Evolutionary conservation across 257 asterid genomes (phyloP), one percentile per base, ranked within the genome.

Genomic region (Mitragyna speciosa): DNA sequence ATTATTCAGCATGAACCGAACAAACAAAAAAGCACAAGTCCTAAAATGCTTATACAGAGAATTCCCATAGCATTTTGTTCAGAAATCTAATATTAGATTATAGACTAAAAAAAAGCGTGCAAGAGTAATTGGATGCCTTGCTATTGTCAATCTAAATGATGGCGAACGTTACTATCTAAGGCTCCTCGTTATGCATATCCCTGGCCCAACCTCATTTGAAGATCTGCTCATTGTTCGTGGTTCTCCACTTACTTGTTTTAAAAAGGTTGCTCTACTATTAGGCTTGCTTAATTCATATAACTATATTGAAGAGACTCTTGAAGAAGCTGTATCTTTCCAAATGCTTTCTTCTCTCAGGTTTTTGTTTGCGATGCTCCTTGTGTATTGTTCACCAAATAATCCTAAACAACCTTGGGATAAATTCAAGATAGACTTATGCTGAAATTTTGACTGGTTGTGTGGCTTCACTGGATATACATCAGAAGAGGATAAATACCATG

Each of bases 401-500:
- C 26, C 73, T 0, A 39, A 1, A 0, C 15, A 17, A 0, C 8
- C 22, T 6, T 69, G 73, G 47, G 16, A 69, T 0, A 69, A 69
- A 69, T 36, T 15, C 1, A 0, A 69, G 14, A 48, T 6, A 7
- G 24, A 22, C 0, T 0, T 31, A 1, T 33, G n/a, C 43, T 1
- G 1, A 1, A 33, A n/a, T n/a, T n/a, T n/a, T n/a, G 49, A 33
- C 17, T 68, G 7, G 12, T 31, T 4, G 4, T 14, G 1, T 0
- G 3, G 12, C 5, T 0, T 19, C 17, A 15, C 48, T 16, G 12
- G 0, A 1, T 15, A 6, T 0, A 3, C 12, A 4, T 1, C 12
- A 12, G 5, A 10, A 0, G 5, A 33, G 0, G 19, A 20, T 0
- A 68, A 4, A 33, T 2, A 0, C 0, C 0, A 4, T 1, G 45